phyloP scores from a whole-genome alignment of 2,329 filamentous ascomycete genomes.

The Alternaria arbusti region DNA sequence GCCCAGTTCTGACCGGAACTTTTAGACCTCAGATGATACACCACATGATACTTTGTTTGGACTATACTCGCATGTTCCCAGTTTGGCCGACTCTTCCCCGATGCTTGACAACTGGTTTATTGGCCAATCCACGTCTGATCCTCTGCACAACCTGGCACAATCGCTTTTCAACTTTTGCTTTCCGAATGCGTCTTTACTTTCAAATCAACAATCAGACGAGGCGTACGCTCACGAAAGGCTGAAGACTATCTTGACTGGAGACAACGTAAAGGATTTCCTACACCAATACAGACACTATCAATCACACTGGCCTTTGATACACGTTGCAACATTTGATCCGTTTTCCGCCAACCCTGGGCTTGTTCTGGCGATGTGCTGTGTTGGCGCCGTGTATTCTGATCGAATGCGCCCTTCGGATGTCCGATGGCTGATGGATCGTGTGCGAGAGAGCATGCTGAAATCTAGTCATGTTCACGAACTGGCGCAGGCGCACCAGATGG shows the following conservation, averaged over 20 bases:
- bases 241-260: constrained; percentile 65
- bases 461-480: constrained; percentile 61
- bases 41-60: constrained; percentile 57
- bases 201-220: constrained; percentile 33
- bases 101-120: constrained; percentile 52
- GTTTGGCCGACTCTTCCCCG: constrained; percentile 49
- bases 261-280: constrained; percentile 74
- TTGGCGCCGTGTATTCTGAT: constrained; percentile 77
- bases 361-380: constrained; percentile 72
- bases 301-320: constrained; percentile 74
- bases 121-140: constrained; percentile 47
- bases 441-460: constrained; percentile 64
- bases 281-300: constrained; percentile 75
- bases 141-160: constrained; percentile 54
- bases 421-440: constrained; percentile 71
- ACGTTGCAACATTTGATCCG: constrained; percentile 74
- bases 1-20: constrained; percentile 51
- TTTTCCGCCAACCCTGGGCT: constrained; percentile 70
- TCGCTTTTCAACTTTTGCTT: constrained; percentile 59
- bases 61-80: constrained; percentile 54
- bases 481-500: constrained; percentile 43
- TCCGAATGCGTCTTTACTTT: constrained; percentile 49
- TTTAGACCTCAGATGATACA: constrained; percentile 53
- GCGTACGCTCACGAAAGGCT: constrained; percentile 61
- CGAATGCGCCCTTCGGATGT: constrained; percentile 65